Base-by-base conservation (phyloP, 495 filamentous ascomycete species). In the Talaromyces ruber region DNA sequence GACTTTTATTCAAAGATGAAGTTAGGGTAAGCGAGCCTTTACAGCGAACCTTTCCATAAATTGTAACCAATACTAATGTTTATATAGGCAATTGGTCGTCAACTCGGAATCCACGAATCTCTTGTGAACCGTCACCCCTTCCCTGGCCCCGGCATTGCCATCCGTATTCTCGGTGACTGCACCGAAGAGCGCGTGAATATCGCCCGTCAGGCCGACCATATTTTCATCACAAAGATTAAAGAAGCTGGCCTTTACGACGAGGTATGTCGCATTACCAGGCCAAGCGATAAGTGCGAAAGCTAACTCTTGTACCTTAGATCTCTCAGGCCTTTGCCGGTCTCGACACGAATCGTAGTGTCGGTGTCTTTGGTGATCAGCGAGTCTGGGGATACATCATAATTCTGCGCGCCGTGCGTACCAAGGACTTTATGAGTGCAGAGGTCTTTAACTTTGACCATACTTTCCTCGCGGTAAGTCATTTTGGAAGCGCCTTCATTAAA, bases 151-250 rank as follows among this genome's bases (percentile, higher is more conserved):
- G 94, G 93, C 5, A 85, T 98, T 62, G 94, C 87, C 24, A 92
- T 98, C 67, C 85, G 94, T 57, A 87, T 98, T 56, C 77, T 97
- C 0, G 94, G 94, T 39, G 93, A 96, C 62, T 89, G 97, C 4
- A 96, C 88, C 11, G 78, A 79, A 4, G 88, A 92, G 66, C 83
- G 86, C 58, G 86, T 97, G 26, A 82, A 83, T 26, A 95, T 97
- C 39, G 92, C 86, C 16, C 82, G 92, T 18, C 76, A 90, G 67
- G 94, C 94, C 2, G 94, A 98, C 71, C 72, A 89, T 64, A 62
- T 57, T 12, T 98, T 93, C 77, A 95, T 97, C 67, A 79, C 82
- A 59, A 89, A 89, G 84, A 96, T 98, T 74, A 80, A 76, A 54
- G 86, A 85, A 30, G 92, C 91, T 2, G 94, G 91, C 21, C 69